Conservation (phyloP, 129 eudicot genomes). For the Scalesia atractyloides region DNA sequence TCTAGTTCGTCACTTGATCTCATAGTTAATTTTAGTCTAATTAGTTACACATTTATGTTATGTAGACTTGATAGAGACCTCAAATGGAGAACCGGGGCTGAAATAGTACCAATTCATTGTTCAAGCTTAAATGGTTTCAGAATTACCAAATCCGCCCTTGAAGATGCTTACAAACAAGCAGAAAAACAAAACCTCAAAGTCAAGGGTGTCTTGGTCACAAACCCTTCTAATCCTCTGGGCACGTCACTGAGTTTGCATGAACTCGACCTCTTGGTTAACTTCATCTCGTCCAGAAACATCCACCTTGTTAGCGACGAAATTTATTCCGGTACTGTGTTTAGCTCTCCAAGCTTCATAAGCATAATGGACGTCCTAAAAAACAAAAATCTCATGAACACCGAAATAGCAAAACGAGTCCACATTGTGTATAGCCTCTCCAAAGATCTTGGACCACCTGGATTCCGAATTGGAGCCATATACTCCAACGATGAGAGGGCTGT, state of each 20-base stretch:
- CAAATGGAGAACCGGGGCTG: constrained; percentile 21
- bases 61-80: constrained; percentile 21
- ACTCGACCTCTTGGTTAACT: constrained; percentile 12
- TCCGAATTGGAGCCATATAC: constrained; percentile 14
- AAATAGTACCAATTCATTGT: constrained; percentile 17
- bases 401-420: constrained; percentile 15
- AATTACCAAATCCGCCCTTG: constrained; percentile 18
- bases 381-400: constrained; percentile 17
- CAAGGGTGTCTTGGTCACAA: constrained; percentile 20
- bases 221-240: constrained; percentile 12
- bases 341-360: constrained; percentile 8
- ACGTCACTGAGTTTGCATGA: constrained; percentile 17
- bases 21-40: background rate
- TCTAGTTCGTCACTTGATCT: background rate
- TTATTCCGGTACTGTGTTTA: constrained; percentile 4
- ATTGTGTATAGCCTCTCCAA: constrained; percentile 15
- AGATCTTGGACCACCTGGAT: constrained; percentile 16
- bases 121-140: constrained; percentile 12
- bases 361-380: constrained; percentile 14
- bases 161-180: constrained; percentile 23
- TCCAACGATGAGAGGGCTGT: background rate
- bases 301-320: constrained; percentile 17
- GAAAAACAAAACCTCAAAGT: constrained; percentile 13
- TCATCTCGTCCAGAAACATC: constrained; percentile 9
- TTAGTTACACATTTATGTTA: background rate